Evolutionary conservation across 2,329 filamentous ascomycete genomes (phyloP).

Genomic region (Fusarium sulawesiense): DNA sequence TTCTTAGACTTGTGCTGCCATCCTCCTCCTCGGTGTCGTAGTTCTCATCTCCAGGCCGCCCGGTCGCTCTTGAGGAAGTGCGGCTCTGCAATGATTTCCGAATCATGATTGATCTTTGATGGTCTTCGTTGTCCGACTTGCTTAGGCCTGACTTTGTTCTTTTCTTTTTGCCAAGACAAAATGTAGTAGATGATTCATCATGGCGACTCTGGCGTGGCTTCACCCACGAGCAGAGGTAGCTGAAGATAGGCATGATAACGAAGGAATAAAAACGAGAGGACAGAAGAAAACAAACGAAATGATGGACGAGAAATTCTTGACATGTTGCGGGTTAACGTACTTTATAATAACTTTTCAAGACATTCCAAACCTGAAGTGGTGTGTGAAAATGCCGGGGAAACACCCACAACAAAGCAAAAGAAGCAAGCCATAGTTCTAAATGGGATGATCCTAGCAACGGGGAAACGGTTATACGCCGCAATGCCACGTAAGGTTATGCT

Average conservation of each 20-base stretch:
- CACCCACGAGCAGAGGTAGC: constrained; percentile 41
- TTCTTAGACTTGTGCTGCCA: constrained; percentile 36
- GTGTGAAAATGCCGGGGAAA: constrained; percentile 28
- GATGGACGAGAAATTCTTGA: neutral
- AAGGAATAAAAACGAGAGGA: neutral
- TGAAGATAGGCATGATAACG: constrained; percentile 37
- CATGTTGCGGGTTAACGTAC: neutral
- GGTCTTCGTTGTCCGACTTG: constrained; percentile 50
- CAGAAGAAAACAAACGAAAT: constrained; percentile 6
- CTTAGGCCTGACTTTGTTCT: constrained; percentile 27
- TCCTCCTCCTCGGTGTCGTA: constrained; percentile 40
- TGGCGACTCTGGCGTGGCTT: constrained; percentile 33
- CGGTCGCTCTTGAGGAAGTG: constrained; percentile 37
- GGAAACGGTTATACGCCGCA: constrained; percentile 37
- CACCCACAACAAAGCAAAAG: constrained; percentile 12
- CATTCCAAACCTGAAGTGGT: constrained; percentile 9
- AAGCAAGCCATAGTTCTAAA: constrained; percentile 9
- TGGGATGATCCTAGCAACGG: constrained; percentile 33
- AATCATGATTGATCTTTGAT: constrained; percentile 55
- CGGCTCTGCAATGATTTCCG: constrained; percentile 56
- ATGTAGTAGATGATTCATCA: constrained; percentile 28
- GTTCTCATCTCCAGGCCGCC: constrained; percentile 17
- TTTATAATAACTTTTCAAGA: constrained; percentile 23
- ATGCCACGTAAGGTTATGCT: constrained; percentile 35
- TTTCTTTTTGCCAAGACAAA: constrained; percentile 41